Evolutionary conservation across 352 stramenopile genomes (phyloP), one percentile per base, ranked within the genome.

Genomic region (Globisporangium parvum): DNA sequence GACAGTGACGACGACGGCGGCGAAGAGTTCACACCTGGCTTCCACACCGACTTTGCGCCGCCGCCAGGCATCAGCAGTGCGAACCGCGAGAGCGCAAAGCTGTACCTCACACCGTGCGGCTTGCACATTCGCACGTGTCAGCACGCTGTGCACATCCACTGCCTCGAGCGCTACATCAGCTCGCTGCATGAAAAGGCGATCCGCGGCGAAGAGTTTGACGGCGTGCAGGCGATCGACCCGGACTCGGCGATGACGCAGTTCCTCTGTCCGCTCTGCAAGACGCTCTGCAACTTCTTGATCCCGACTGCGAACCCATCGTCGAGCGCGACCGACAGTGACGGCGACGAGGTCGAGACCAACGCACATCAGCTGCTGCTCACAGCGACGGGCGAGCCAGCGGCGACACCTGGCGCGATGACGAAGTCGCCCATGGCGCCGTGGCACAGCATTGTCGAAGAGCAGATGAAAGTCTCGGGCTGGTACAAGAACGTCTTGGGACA

Each of bases 201-300:
- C 57, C 85, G 83, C 44, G 85, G 85, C 31, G 85, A 95, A 62
- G 85, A 95, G 44, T 95, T 93, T 64, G 85, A 95, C 59, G 85
- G 85, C 11, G 81, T 91, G 55, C 85, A 95, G 64, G 85, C 85
- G 5, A 93, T 95, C 41, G 85, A 95, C 62, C 80, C 80, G 10
- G 85, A 95, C 59, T 91, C 85, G 41, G 75, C 80, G 11, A 95
- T 95, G 85, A 95, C 80, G 6, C 85, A 97, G 62, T 97, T 97
- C 26, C 59, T 97, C 47, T 97, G 91, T 55, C 91, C 91, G 10
- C 55, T 97, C 49, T 97, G 91, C 67, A 97, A 97, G 70, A 94
- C 75, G 9, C 57, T 97, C 31, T 93, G 85, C 61, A 97, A 97
- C 59, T 91, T 96, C 46, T 65, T 97, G 28, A 79, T 97, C 31